phyloP scores from a whole-genome alignment of 805 yeast species.

The Candida insectalens region DNA sequence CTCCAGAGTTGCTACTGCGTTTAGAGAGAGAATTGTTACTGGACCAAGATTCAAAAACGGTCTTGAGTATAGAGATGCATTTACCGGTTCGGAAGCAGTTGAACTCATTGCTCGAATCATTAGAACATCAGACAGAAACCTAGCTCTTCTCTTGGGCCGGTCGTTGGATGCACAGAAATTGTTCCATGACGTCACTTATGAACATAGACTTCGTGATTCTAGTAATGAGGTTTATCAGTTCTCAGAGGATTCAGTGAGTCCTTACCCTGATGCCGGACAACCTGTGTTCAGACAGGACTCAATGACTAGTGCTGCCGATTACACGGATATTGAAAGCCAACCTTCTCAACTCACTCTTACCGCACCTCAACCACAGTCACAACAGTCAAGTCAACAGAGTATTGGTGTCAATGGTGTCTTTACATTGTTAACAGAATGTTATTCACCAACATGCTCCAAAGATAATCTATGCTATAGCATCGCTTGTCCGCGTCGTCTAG shows the following conservation, averaged over 20 bases:
- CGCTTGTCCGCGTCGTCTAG: conserved; percentile 91
- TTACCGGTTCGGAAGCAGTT: conserved; percentile 90
- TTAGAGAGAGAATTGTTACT: conserved; percentile 57
- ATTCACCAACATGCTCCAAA: conserved; percentile 92
- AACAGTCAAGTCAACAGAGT: neutral
- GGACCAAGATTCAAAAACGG: conserved; percentile 87
- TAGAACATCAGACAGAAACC: conserved; percentile 81
- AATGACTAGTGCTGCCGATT: conserved; percentile 13
- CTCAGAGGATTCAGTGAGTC: conserved; percentile 37
- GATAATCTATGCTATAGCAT: conserved; percentile 86
- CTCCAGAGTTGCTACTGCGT: conserved; percentile 73
- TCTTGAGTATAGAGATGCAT: conserved; percentile 82
- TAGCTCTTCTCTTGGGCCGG: conserved; percentile 83
- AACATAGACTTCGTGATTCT: conserved; percentile 86
- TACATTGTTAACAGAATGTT: conserved; percentile 86
- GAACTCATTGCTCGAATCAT: conserved; percentile 81
- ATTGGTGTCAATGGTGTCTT: conserved; percentile 76
- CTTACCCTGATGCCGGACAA: conserved; percentile 12
- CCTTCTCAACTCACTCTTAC: neutral
- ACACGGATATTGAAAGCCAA: conserved; percentile 3
- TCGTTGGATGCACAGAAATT: conserved; percentile 90
- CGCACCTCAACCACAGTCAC: neutral
- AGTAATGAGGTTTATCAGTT: conserved; percentile 82
- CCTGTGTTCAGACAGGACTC: conserved; percentile 19
- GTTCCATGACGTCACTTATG: conserved; percentile 93